A percentile compares a stretch with the other conserved stretches of the same genome.
Conservation (phyloP, 2,329 filamentous ascomycete species). For the Teratosphaeriaceae sp. region DNA sequence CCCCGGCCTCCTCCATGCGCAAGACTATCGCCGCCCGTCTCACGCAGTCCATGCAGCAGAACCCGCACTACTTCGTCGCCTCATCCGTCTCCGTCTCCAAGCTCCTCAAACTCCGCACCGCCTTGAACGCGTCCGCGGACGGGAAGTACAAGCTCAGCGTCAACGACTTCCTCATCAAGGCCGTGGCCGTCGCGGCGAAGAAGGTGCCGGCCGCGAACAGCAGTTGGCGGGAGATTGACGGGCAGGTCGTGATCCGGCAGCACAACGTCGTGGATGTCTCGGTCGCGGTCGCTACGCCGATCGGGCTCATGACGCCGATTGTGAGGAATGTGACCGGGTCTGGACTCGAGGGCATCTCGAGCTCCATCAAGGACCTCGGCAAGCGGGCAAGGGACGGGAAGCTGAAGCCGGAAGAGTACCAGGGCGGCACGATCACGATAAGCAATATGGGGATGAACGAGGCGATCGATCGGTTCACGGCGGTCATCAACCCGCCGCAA, state of each 20-base stretch:
- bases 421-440: constrained; percentile 98
- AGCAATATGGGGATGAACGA: constrained; percentile 99
- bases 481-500: constrained; percentile 98
- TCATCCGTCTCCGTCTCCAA: constrained; percentile 86
- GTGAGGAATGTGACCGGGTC: constrained; percentile 82
- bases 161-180: constrained; percentile 99
- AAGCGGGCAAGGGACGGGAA: constrained; percentile 95
- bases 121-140: constrained; percentile 79
- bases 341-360: constrained; percentile 82
- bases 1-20: constrained; percentile 84
- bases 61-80: constrained; percentile 97
- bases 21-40: constrained; percentile 95
- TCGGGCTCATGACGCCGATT: constrained; percentile 94
- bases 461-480: constrained; percentile 93
- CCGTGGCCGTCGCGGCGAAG: constrained; percentile 76
- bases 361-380: constrained; percentile 89
- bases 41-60: constrained; percentile 80
- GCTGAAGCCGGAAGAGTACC: constrained; percentile 99
- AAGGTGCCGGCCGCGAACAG: constrained; percentile 97
- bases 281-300: constrained; percentile 88
- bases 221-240: constrained; percentile 72
- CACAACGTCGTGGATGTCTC: constrained; percentile 91
- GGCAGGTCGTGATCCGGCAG: constrained; percentile 74
- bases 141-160: constrained; percentile 99
- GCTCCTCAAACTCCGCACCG: constrained; percentile 91